These are phyloP conservation scores for Cryptococcus sp. DNA, from an alignment of 1,284 basidiomycete genomes.

Conservation along the genomic window DNA sequence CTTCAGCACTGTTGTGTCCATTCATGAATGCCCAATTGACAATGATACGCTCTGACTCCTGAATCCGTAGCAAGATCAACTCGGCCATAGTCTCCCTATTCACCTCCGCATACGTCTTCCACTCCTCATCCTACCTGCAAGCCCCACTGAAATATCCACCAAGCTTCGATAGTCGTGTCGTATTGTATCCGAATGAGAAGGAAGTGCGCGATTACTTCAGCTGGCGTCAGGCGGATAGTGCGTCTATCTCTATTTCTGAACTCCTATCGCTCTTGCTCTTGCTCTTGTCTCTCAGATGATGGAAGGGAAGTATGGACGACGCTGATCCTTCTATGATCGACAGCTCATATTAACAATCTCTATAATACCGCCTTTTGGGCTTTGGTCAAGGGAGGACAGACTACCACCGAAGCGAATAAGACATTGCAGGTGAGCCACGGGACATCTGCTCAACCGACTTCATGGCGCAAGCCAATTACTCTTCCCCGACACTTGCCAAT, in stretches of 20 bases:
- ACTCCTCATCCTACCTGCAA: slow-evolving; percentile 78
- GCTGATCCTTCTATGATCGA: too few species aligned
- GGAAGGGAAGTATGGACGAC: not conserved
- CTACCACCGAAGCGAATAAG: slow-evolving; percentile 78
- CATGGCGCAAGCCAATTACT: not conserved
- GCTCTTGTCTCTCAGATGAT: not conserved
- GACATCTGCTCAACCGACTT: not conserved
- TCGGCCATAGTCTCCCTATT: slow-evolving; percentile 87
- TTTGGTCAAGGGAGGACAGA: slow-evolving; percentile 75
- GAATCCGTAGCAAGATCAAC: slow-evolving; percentile 70
- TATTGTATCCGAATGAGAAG: slow-evolving; percentile 74
- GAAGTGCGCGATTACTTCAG: slow-evolving; percentile 89
- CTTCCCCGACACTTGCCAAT: too few species aligned
- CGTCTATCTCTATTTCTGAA: slow-evolving; percentile 44
- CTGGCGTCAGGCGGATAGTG: slow-evolving; percentile 95
- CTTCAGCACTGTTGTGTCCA: not conserved
- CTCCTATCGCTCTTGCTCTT: not conserved
- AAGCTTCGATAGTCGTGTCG: slow-evolving; percentile 87
- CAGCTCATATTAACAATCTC: slow-evolving; percentile 97
- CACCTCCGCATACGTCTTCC: slow-evolving; percentile 86
- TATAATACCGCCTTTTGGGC: slow-evolving; percentile 98
- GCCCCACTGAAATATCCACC: slow-evolving; percentile 75
- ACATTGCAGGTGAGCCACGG: slow-evolving; percentile 63
- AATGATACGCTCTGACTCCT: too few species aligned
- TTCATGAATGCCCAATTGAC: not conserved